Evolutionary conservation across 768 basidiomycete species (phyloP), one percentile per base, ranked within the genome.

Genomic region (Brasilioporus rufonigricans): DNA sequence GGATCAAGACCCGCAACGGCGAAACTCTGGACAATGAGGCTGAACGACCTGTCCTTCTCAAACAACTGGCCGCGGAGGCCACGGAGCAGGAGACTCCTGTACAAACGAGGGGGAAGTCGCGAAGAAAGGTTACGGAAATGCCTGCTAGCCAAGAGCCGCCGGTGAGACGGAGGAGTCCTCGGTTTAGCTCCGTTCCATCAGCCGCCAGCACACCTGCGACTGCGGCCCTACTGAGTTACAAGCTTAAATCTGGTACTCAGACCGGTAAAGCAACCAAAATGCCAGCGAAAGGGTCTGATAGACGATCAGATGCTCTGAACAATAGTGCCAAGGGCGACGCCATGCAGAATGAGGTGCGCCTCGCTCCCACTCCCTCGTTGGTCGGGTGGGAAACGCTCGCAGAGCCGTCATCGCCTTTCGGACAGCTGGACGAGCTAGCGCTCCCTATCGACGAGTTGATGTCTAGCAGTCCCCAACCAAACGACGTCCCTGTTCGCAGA

Each of bases 1-100:
- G 75, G 46, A 80, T 78, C 73, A 80, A 73, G 68, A 68, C 71
- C 44, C 74, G 77, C 18, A 56, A 65, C 45, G 76, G 76, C 1
- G 71, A 65, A 50, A 52, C 68, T 33, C 65, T 57, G n/a, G 55
- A 63, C 50, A 55, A 57, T 39, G 64, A 55, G 27, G 53, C 51
- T n/a, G 66, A 73, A 48, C 50, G 11, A 1, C 68, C 68, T 24
- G 54, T 68, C 45, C 59, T 57, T 32, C 38, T 70, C 11, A 54
- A 66, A 49, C 48, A 67, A 56, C 47, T 60, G 31, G 29, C 62
- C 40, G n/a, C 56, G 53, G 61, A 57, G 50, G 50, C 35, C 48
- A 53, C 54, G 51, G 53, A 65, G 48, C 62, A 53, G 45, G 55
- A 58, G 53, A 62, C 65, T 47, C 62, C 67, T 19, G 48, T 64